A percentile compares a stretch with the other conserved stretches of the same genome.
phyloP scores from a whole-genome alignment of 2,329 filamentous ascomycete species.

The Stemphylium vesicarium region DNA sequence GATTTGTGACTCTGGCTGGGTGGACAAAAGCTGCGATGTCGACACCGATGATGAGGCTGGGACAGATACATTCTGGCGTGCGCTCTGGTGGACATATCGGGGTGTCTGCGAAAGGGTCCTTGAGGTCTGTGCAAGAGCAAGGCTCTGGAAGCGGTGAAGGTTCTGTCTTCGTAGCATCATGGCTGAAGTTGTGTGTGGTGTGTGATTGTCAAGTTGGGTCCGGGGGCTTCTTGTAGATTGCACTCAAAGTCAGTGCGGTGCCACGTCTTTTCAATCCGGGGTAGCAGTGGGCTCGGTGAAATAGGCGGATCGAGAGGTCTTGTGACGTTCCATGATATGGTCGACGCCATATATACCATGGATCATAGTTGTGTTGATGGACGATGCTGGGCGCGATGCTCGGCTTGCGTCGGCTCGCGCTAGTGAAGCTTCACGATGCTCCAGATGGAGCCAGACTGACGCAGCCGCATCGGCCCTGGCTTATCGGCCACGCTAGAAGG shows the following conservation, averaged over 20 bases:
- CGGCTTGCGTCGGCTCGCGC: slow-evolving; percentile 40
- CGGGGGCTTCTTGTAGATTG: slow-evolving; percentile 4
- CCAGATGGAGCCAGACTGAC: slow-evolving; percentile 20
- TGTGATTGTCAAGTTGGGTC: slow-evolving; percentile 1
- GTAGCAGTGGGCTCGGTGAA: background rate
- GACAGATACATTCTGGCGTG: slow-evolving; percentile 38
- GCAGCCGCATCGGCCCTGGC: slow-evolving; percentile 16
- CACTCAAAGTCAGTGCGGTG: slow-evolving; percentile 3
- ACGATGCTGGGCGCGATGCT: slow-evolving; percentile 26
- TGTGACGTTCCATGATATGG: slow-evolving; percentile 19
- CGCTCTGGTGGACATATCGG: slow-evolving; percentile 42
- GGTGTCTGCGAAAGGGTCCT: slow-evolving; percentile 26
- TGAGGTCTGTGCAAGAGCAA: slow-evolving; percentile 27
- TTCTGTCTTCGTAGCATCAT: slow-evolving; percentile 34
- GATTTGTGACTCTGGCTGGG: slow-evolving; percentile 17
- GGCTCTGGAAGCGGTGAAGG: slow-evolving; percentile 30
- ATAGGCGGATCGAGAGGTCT: slow-evolving; percentile 8
- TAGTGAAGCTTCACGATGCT: slow-evolving; percentile 16
- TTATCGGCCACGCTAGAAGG: slow-evolving; percentile 3
- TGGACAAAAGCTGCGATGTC: slow-evolving; percentile 27
- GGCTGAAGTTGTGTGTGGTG: slow-evolving; percentile 1
- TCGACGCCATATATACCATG: slow-evolving; percentile 34
- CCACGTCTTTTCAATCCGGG: background rate
- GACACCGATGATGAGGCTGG: slow-evolving; percentile 27
- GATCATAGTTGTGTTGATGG: slow-evolving; percentile 12